Conservation (phyloP, 1,139 yeast species). For the Diutina mesorugosa region DNA sequence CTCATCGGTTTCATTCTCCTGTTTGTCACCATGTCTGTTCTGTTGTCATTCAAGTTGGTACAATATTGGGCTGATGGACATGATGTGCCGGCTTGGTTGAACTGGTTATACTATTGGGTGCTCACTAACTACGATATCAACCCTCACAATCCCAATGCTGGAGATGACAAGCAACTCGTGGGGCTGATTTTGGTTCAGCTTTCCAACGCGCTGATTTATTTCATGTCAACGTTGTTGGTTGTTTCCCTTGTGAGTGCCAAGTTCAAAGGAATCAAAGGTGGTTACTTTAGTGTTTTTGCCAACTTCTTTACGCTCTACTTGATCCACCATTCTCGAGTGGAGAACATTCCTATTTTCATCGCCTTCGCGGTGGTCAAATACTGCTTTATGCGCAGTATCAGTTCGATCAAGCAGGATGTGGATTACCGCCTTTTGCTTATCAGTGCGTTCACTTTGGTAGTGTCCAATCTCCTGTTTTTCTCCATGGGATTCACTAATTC, state of each 20-base stretch:
- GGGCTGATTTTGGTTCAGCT: background rate
- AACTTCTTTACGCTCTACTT: constrained; percentile 40
- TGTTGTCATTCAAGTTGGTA: constrained; percentile 45
- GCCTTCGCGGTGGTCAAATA: constrained; percentile 30
- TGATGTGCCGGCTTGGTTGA: constrained; percentile 25
- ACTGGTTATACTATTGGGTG: constrained; percentile 15
- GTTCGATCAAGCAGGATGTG: background rate
- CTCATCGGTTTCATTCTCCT: constrained; percentile 24
- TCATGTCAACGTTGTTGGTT: background rate
- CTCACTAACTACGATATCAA: background rate
- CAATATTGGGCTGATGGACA: constrained; percentile 35
- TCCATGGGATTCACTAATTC: constrained; percentile 89
- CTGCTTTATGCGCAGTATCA: constrained; percentile 9
- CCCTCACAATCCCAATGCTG: background rate
- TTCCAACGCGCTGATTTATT: background rate
- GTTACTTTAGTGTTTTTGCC: constrained; percentile 27
- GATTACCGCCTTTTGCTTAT: background rate
- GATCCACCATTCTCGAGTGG: constrained; percentile 56
- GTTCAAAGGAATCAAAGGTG: constrained; percentile 12
- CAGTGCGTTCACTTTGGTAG: background rate
- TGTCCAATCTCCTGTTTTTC: constrained; percentile 55
- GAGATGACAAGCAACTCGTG: background rate
- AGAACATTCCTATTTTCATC: constrained; percentile 59
- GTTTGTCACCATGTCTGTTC: constrained; percentile 23
- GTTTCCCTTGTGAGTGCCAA: constrained; percentile 11